These are phyloP conservation scores for Globisporangium okanoganense DNA, from an alignment of 352 stramenopile species.

Conservation along the genomic window DNA sequence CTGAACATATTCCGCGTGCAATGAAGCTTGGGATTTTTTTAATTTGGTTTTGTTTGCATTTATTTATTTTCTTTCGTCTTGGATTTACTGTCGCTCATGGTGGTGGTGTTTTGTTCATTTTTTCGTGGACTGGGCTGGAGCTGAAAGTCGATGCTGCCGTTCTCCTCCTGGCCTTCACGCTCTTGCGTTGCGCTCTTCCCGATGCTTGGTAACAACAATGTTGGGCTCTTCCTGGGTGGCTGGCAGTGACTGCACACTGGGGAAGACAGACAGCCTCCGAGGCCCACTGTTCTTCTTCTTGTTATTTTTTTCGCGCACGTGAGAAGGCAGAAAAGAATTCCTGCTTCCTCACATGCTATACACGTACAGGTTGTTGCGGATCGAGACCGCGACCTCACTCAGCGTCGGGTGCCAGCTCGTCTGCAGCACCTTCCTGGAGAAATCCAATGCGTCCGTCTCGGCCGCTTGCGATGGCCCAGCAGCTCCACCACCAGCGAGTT, in stretches of 20 bases:
- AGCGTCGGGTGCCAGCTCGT: conserved; percentile 79
- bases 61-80: not conserved
- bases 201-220: not conserved
- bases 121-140: not conserved
- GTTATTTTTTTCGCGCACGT: not conserved
- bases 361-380: conserved; percentile 83
- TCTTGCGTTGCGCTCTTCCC: not conserved
- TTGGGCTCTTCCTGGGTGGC: not conserved
- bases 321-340: not conserved
- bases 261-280: not conserved
- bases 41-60: not conserved
- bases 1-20: too few relatives aligned
- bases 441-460: conserved; percentile 63
- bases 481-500: conserved; percentile 38
- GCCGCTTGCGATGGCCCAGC: conserved; percentile 12
- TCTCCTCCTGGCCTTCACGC: not conserved
- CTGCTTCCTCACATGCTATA: conserved; percentile 47
- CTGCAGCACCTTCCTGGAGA: conserved; percentile 85
- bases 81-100: not conserved
- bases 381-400: conserved; percentile 77
- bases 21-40: too few relatives aligned
- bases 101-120: not conserved
- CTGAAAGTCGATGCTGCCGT: not conserved
- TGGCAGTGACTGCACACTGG: not conserved
- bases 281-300: not conserved